Evolutionary conservation across 2,329 filamentous ascomycete species (phyloP), one percentile per base, ranked within the genome.

Genomic region (Elsinoe australis): DNA sequence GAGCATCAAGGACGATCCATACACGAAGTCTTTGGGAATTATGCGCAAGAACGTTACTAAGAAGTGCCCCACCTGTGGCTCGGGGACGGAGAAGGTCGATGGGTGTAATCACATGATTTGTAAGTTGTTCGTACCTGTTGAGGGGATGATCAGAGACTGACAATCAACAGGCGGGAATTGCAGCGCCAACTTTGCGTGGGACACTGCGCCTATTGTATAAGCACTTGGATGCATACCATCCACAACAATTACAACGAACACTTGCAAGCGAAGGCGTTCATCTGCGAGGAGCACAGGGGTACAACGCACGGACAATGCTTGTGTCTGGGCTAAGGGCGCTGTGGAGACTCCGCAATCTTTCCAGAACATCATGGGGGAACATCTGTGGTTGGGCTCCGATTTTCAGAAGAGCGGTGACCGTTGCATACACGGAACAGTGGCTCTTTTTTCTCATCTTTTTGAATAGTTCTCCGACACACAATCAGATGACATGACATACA

Each of bases 91-190:
- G 19, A 45, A 26, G 38, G 18, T 44, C 10, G 14, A 24, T 14
- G 50, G 50, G 17, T 52, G 50, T 21, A 26, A 49, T 17, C 38
- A 48, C 15, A 49, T 52, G 46, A 17, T 31, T 14, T 52, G 50
- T 52, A 18, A 49, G 49, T 45, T n/a, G n/a, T n/a, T n/a, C n/a
- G n/a, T n/a, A n/a, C n/a, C n/a, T n/a, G n/a, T n/a, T n/a, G n/a
- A n/a, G n/a, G n/a, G n/a, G n/a, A n/a, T n/a, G n/a, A n/a, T n/a
- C n/a, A n/a, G n/a, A 29, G 19, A 18, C 10, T 44, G 7, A 32
- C 21, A 19, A 2, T 3, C 3, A 2, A 5, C 26, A 44, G 39
- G 39, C 17, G 24, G 5, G 3, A 44, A 44, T n/a, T 44, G 39
- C 12, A 32, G 24, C 5, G 24, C 26, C 5, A 3, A 5, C 14